These are phyloP conservation scores for Cladophialophora yegresii DNA, from an alignment of 2,329 filamentous ascomycete genomes.

Conservation along the genomic window DNA sequence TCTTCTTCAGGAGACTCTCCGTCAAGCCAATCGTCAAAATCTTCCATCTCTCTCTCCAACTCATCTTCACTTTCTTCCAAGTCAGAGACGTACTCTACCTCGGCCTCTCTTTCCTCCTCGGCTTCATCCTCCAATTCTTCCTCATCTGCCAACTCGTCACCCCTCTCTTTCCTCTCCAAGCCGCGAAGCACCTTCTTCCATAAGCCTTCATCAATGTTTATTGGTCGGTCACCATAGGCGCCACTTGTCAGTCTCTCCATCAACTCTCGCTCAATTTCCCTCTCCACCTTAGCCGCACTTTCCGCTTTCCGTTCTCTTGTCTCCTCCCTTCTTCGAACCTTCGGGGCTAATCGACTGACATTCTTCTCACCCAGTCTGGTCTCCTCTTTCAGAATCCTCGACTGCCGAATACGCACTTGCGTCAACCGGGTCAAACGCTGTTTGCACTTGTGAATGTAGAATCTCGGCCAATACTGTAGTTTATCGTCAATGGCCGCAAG, in stretches of 20 bases:
- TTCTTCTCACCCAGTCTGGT: conserved; percentile 84
- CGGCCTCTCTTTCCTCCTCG: conserved; percentile 63
- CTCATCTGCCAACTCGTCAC: conserved; percentile 78
- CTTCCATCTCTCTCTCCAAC: conserved; percentile 70
- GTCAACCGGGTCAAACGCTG: conserved; percentile 89
- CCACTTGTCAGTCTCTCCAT: conserved; percentile 88
- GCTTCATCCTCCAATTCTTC: conserved; percentile 69
- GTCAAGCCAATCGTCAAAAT: conserved; percentile 95
- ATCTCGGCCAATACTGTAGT: conserved; percentile 92
- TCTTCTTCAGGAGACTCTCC: conserved; percentile 61
- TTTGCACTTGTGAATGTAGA: conserved; percentile 91
- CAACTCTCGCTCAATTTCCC: conserved; percentile 91
- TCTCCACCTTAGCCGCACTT: conserved; percentile 87
- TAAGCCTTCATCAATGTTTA: conserved; percentile 92
- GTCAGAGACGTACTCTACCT: conserved; percentile 92
- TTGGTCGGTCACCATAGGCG: conserved; percentile 88
- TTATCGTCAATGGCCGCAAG: conserved; percentile 82
- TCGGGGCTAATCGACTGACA: conserved; percentile 86
- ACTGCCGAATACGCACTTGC: conserved; percentile 79
- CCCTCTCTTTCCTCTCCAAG: conserved; percentile 84
- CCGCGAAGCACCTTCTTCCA: conserved; percentile 97
- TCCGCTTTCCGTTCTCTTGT: conserved; percentile 76
- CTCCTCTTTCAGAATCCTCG: conserved; percentile 82
- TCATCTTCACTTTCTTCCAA: conserved; percentile 82
- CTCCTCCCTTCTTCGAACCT: conserved; percentile 75